Percentiles rank a stretch among this genome's conserved stretches.
Conservation (phyloP, 208 protist species). For the Perkinsela sp. region DNA sequence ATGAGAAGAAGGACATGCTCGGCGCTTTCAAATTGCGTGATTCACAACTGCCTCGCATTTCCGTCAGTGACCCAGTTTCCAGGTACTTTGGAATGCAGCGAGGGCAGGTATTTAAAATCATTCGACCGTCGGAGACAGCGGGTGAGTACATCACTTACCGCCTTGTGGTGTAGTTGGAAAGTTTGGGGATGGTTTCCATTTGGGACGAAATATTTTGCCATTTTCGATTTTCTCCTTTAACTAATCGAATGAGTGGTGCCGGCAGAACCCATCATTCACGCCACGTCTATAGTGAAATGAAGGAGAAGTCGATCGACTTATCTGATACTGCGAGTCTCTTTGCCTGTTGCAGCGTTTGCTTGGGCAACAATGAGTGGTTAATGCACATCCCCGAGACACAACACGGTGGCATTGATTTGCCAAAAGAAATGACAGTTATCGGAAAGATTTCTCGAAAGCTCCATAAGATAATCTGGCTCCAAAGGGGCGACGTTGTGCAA, state of each 20-base stretch:
- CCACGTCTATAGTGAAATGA: neutral
- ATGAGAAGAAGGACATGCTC: slow-evolving; percentile 57
- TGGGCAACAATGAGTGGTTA: neutral
- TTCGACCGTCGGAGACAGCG: slow-evolving; percentile 77
- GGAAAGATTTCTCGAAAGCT: neutral
- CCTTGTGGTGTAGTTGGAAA: slow-evolving; percentile 43
- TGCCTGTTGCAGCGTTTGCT: neutral
- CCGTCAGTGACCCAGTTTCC: slow-evolving; percentile 74
- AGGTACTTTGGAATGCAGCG: slow-evolving; percentile 73
- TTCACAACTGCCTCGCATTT: slow-evolving; percentile 77
- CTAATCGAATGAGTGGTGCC: neutral
- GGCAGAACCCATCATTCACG: neutral
- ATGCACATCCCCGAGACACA: neutral
- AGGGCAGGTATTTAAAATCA: slow-evolving; percentile 81
- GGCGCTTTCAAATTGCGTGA: slow-evolving; percentile 68
- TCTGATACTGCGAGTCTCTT: neutral
- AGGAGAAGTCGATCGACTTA: neutral
- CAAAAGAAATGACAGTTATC: neutral
- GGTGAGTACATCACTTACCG: slow-evolving; percentile 92
- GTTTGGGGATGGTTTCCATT: neutral
- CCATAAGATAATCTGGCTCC: neutral
- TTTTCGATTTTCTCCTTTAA: neutral
- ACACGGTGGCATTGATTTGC: neutral
- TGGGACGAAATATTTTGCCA: neutral
- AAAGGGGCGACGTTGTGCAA: neutral